These are phyloP conservation scores for Colletotrichum higginsianum DNA, from an alignment of 2,329 filamentous ascomycete species.

Conservation along the genomic window DNA sequence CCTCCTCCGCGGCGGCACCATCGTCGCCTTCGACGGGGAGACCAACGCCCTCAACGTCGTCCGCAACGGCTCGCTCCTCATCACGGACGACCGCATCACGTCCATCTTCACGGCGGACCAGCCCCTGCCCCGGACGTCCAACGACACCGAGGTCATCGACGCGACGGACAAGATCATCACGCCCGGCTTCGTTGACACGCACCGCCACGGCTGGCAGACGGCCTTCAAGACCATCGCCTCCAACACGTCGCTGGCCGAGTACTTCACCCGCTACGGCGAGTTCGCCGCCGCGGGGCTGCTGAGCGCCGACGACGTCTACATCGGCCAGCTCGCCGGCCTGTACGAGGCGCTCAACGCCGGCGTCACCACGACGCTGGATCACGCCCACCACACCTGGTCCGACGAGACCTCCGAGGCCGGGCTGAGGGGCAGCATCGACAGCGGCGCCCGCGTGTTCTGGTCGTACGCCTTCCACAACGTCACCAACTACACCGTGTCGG, in stretches of 20 bases:
- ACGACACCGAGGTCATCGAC: conserved; percentile 60
- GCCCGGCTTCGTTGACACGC: conserved; percentile 71
- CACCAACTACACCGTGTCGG: conserved; percentile 50
- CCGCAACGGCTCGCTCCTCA: conserved; percentile 57
- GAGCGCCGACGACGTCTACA: conserved; percentile 62
- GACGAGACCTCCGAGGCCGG: conserved; percentile 59
- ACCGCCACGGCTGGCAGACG: conserved; percentile 71
- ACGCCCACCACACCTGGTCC: conserved; percentile 65
- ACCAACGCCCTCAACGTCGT: conserved; percentile 54
- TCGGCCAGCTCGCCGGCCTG: conserved; percentile 61
- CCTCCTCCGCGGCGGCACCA: conserved; percentile 55
- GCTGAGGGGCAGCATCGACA: conserved; percentile 62
- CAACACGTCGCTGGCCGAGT: conserved; percentile 65
- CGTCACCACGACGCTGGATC: conserved; percentile 67
- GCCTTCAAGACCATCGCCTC: conserved; percentile 66
- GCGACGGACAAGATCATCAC: conserved; percentile 66
- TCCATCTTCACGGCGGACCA: conserved; percentile 47
- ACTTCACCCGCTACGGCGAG: conserved; percentile 59
- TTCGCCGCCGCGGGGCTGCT: conserved; percentile 51
- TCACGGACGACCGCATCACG: conserved; percentile 56
- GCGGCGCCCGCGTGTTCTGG: conserved; percentile 65
- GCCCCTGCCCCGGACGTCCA: neutral
- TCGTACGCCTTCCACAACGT: conserved; percentile 58
- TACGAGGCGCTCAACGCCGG: conserved; percentile 67
- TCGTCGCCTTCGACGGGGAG: conserved; percentile 57